Evolutionary conservation across 2,329 filamentous ascomycete genomes (phyloP).

Genomic region (Verticillium dahliae): DNA sequence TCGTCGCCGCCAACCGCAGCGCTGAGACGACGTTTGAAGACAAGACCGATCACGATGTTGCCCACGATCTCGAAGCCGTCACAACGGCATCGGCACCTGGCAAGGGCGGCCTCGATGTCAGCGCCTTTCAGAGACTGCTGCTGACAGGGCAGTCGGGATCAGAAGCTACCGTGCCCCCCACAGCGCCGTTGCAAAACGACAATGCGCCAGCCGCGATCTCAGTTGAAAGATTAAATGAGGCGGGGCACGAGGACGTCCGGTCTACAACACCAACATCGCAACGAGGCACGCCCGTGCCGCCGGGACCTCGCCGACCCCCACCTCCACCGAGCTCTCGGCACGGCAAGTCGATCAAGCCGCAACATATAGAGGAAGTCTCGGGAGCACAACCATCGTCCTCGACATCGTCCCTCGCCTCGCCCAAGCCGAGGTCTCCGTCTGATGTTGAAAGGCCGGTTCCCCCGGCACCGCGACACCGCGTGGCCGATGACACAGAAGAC

Average conservation of each 20-base stretch:
- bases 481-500: constrained; percentile 39
- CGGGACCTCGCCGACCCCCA: constrained; percentile 46
- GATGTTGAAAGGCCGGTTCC: constrained; percentile 60
- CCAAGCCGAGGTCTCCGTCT: constrained; percentile 27
- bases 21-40: constrained; percentile 38
- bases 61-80: constrained; percentile 21
- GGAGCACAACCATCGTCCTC: constrained; percentile 10
- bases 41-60: constrained; percentile 36
- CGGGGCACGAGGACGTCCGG: not conserved
- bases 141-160: constrained; percentile 60
- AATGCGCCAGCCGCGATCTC: constrained; percentile 15
- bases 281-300: constrained; percentile 12
- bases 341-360: constrained; percentile 62
- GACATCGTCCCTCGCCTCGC: constrained; percentile 14
- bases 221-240: not conserved
- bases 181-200: constrained; percentile 18
- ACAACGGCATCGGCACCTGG: constrained; percentile 11
- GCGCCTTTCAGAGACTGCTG: constrained; percentile 69
- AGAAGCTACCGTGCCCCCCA: not conserved
- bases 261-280: not conserved
- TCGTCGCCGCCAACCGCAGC: constrained; percentile 13
- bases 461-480: constrained; percentile 39
- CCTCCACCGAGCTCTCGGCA: constrained; percentile 69
- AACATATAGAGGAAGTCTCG: constrained; percentile 30
- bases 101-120: constrained; percentile 60